These are phyloP conservation scores for Cadophora sp. DNA, from an alignment of 2,329 filamentous ascomycete genomes.

Conservation along the genomic window DNA sequence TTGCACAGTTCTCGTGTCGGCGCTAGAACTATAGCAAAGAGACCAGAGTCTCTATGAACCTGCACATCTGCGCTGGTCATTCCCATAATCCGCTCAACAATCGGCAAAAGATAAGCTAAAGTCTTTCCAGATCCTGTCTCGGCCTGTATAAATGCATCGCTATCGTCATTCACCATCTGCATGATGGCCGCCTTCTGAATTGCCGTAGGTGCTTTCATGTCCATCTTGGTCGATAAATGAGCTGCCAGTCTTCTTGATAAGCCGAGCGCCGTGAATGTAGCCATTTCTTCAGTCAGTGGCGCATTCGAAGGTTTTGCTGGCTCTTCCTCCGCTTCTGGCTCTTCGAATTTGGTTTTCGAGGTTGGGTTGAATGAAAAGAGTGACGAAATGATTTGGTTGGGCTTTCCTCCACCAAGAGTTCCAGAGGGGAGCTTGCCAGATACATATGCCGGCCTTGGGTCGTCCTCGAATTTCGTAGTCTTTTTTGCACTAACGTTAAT, in stretches of 20 bases:
- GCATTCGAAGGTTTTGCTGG: conserved; percentile 85
- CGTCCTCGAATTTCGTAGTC: conserved; percentile 34
- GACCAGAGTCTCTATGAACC: conserved; percentile 82
- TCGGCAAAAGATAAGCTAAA: conserved; percentile 90
- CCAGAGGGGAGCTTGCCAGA: conserved; percentile 35
- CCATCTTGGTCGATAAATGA: conserved; percentile 84
- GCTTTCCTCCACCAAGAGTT: conserved; percentile 48
- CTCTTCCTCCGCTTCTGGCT: conserved; percentile 54
- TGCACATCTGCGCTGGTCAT: conserved; percentile 65
- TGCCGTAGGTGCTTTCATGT: conserved; percentile 88
- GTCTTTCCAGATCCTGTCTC: conserved; percentile 98
- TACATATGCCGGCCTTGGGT: conserved; percentile 41
- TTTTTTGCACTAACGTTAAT: conserved; percentile 42
- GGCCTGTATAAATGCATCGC: conserved; percentile 94
- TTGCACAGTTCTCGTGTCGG: conserved; percentile 94
- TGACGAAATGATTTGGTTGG: conserved; percentile 80
- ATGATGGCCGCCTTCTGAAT: conserved; percentile 92
- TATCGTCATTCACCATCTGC: conserved; percentile 79
- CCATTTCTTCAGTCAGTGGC: conserved; percentile 81
- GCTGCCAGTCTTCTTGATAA: conserved; percentile 81
- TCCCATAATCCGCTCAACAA: conserved; percentile 85
- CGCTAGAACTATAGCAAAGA: conserved; percentile 93
- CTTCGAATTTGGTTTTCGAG: conserved; percentile 66
- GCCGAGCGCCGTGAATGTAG: conserved; percentile 86
- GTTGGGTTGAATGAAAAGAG: conserved; percentile 90